Evolutionary conservation across 306 rosid genomes (phyloP).

Genomic region (Erythrophleum fordii): DNA sequence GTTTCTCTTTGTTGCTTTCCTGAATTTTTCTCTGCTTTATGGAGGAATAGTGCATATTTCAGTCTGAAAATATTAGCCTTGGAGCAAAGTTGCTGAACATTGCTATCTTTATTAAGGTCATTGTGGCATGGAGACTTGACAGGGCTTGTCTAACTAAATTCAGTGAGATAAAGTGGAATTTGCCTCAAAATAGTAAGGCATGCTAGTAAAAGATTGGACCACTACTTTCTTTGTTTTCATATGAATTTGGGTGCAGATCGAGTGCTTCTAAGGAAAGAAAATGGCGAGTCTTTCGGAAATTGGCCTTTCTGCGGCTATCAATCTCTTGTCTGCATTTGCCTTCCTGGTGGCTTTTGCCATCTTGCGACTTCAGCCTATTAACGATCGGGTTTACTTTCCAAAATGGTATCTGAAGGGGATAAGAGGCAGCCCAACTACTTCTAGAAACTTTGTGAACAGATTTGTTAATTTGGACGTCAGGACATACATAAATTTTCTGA

Average conservation of each 20-base stretch:
- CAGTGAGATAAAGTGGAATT: background rate
- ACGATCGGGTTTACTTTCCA: slow-evolving; percentile 88
- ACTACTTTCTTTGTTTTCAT: slow-evolving; percentile 25
- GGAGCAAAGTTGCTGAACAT: background rate
- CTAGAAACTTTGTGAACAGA: slow-evolving; percentile 47
- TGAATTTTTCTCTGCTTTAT: slow-evolving; percentile 10
- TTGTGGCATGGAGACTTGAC: slow-evolving; percentile 1
- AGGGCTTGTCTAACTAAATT: slow-evolving; percentile 14
- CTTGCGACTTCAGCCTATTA: slow-evolving; percentile 80
- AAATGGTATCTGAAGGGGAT: slow-evolving; percentile 94
- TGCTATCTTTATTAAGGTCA: background rate
- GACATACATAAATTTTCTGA: slow-evolving; percentile 69
- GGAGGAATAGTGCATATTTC: background rate
- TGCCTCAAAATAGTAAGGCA: background rate
- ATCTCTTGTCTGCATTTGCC: slow-evolving; percentile 60
- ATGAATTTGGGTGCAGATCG: slow-evolving; percentile 38
- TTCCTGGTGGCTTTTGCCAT: slow-evolving; percentile 79
- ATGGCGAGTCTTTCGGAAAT: slow-evolving; percentile 81
- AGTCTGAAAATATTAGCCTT: background rate
- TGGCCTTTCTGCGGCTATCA: slow-evolving; percentile 69
- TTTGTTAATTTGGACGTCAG: slow-evolving; percentile 70
- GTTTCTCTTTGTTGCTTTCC: background rate
- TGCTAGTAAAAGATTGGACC: slow-evolving; percentile 20
- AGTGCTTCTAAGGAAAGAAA: slow-evolving; percentile 33
- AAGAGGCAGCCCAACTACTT: slow-evolving; percentile 71